Conservation (phyloP, 2,329 filamentous ascomycete genomes). For the Tolypocladium pustulatum region DNA sequence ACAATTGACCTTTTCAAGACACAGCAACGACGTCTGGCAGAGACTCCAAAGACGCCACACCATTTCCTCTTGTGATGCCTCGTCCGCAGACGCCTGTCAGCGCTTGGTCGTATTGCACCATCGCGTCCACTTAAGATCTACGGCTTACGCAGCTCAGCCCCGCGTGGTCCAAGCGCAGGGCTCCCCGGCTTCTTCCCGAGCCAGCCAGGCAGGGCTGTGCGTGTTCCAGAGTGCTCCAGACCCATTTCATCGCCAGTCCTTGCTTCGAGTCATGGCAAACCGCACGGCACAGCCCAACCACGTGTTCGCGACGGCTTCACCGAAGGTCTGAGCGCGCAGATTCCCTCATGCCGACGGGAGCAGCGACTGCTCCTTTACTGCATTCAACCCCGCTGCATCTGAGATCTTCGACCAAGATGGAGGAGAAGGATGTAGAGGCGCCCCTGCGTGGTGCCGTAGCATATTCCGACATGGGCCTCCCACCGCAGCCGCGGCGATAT, state of each 20-base stretch:
- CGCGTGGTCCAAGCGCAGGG: not conserved
- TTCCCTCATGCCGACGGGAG: not conserved
- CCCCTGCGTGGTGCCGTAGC: not conserved
- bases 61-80: too few species aligned
- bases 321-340: not conserved
- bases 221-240: not conserved
- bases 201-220: not conserved
- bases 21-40: too few species aligned
- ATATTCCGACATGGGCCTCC: not conserved
- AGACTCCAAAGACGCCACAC: not conserved
- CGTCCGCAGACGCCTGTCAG: not conserved
- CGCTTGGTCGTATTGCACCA: not conserved
- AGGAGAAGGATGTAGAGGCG: not conserved
- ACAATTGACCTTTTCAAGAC: not conserved
- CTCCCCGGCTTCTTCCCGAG: not conserved
- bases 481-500: constrained; percentile 5
- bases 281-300: not conserved
- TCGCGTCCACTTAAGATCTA: not conserved
- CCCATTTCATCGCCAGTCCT: not conserved
- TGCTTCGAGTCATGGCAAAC: not conserved
- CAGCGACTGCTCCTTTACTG: not conserved
- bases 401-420: not conserved
- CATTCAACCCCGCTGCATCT: not conserved
- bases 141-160: not conserved
- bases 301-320: not conserved